phyloP scores from a whole-genome alignment of 176 grass and related monocot genomes.

The Coix lacrymajobi region DNA sequence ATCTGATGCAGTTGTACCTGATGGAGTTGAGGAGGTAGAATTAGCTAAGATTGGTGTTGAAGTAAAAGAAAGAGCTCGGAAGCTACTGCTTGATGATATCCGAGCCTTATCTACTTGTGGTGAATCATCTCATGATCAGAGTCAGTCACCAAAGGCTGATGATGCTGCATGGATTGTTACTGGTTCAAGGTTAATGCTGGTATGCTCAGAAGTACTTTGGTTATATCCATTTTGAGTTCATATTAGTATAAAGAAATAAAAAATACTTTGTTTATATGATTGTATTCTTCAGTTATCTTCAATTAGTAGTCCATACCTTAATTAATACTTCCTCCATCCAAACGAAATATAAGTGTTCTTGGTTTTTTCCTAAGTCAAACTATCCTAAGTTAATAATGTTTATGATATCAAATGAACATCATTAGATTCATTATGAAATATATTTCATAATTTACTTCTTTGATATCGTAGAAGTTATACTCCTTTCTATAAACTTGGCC shows the following conservation, averaged over 20 bases:
- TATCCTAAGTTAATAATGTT: not conserved
- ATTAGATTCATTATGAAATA: not conserved
- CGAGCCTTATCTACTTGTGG: constrained; percentile 41
- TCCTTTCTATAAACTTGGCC: not conserved
- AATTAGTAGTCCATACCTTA: constrained; percentile 2
- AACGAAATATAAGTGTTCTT: not conserved
- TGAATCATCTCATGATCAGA: constrained; percentile 46
- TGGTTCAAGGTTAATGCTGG: constrained; percentile 63
- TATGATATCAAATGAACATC: not conserved
- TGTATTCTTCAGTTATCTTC: constrained; percentile 17
- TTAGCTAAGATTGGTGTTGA: constrained; percentile 83
- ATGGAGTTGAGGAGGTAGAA: constrained; percentile 94
- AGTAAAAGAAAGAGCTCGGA: constrained; percentile 71
- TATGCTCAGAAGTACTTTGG: constrained; percentile 35
- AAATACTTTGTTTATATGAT: not conserved
- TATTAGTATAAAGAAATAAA: constrained; percentile 8
- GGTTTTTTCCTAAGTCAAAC: not conserved
- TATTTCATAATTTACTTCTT: not conserved
- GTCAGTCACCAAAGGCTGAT: constrained; percentile 45
- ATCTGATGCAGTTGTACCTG: constrained; percentile 73
- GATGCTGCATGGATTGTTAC: constrained; percentile 58
- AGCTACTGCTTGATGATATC: constrained; percentile 83
- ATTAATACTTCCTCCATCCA: not conserved
- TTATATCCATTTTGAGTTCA: constrained; percentile 14
- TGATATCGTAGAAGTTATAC: not conserved